Base-by-base conservation (phyloP, 345 rosid species). In the Hibiscus tridactylites region DNA sequence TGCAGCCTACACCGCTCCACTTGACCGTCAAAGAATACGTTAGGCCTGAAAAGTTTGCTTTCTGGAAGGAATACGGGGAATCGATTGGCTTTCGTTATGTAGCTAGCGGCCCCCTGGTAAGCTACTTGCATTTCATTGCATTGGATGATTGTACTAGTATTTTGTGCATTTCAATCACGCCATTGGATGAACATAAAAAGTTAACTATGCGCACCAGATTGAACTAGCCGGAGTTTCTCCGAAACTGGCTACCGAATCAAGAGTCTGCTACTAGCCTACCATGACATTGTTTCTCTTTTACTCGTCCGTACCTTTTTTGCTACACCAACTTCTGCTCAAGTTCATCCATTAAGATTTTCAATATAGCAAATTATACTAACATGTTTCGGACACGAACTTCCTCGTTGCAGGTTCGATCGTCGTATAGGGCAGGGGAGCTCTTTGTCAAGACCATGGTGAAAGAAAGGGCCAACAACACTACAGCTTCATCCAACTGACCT, bases 91-190 rank as follows among this genome's bases (percentile, higher is more conserved):
- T 95, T 74, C 94, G 92, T 4, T 95, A 90, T 78, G 94, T 95
- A 54, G 97, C 99, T 42, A 95, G 99, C 42, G 98, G 99, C 3
- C 99, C 99, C 53, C 64, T 92, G 93, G 99, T 95, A 90, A 87
- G 81, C 66, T 72, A 17, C 26, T 19, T 47, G 5, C 17, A 16
- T 39, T 19, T 33, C 44, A 68, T 39, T 61, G 24, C 57, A 12
- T 60, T 57, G 12, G 24, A 28, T 47, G 65, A 47, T 77, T 69
- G 3, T 49, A 11, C 1, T 66, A 3, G 44, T 47, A 26, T 47
- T 24, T 5, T 3, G 0, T 60, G 50, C 49, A 46, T 10, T 56
- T 54, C 63, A 24, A 42, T 53, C 37, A 65, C n/a, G 54, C 33
- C 13, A 17, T 6, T 1, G 15, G 66, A 71, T 24, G 21, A 53